phyloP scores from a whole-genome alignment of 306 rosid genomes.

The Dryas alaskensis region DNA sequence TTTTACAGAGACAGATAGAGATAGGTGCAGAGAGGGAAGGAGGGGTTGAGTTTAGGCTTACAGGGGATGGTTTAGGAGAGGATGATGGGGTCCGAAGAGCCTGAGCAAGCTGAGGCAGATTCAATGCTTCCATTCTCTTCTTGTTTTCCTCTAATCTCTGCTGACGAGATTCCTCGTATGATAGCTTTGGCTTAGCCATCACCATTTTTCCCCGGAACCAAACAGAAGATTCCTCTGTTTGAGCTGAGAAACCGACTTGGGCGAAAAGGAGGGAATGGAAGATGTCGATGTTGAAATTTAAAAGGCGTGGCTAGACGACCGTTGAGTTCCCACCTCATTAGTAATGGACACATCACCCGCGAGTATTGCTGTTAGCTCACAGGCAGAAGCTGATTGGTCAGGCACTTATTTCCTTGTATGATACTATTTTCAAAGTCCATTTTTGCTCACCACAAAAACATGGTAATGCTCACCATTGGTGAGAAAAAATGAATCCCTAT shows the following conservation, averaged over 20 bases:
- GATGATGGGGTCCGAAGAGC: conserved; percentile 44
- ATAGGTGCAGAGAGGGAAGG: background rate
- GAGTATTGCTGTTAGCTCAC: no score
- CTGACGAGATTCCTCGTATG: conserved; percentile 64
- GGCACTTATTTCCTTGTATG: no score
- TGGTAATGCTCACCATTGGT: no score
- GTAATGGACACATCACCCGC: no score
- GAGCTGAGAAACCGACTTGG: background rate
- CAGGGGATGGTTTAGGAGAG: conserved; percentile 55
- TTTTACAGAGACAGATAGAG: no score
- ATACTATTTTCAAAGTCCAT: no score
- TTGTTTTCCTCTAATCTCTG: conserved; percentile 69
- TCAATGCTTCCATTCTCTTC: conserved; percentile 76
- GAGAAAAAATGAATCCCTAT: no score
- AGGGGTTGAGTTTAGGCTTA: conserved; percentile 13
- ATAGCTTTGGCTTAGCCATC: conserved; percentile 25
- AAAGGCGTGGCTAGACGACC: background rate
- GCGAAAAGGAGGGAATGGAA: background rate
- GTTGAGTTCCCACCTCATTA: no score
- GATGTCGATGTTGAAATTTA: background rate
- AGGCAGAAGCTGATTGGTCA: no score
- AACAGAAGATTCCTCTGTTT: background rate
- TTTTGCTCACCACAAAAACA: no score
- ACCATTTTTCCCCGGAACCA: conserved; percentile 32
- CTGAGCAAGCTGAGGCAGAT: conserved; percentile 55